These are phyloP conservation scores for maize (Zea mays) DNA, from an alignment of 176 grass and related monocot genomes.

Conservation along the genomic window Zm-B73-REFERENCE-NAM-5.0 NC_050100.1:1553501-1554000, in stretches of 20 bases:
- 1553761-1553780: background rate
- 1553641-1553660: background rate
- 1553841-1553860: conserved; percentile 68
- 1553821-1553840: conserved; percentile 73
- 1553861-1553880: conserved; percentile 45
- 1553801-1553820: conserved; percentile 12
- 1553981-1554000: conserved; percentile 22
- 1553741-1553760: background rate
- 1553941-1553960: background rate
- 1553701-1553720: background rate
- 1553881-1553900: conserved; percentile 59
- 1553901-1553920: conserved; percentile 59
- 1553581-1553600: background rate
- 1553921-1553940: background rate
- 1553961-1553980: conserved; percentile 71
- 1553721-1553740: background rate
- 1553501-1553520: background rate
- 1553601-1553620: background rate
- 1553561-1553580: too few species aligned
- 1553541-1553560: background rate
- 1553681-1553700: background rate
- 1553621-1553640: background rate
- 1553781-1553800: background rate
- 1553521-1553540: background rate
- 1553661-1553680: background rate